Base-by-base conservation (phyloP, 768 basidiomycete genomes). In the Boletus barrowsii region DNA sequence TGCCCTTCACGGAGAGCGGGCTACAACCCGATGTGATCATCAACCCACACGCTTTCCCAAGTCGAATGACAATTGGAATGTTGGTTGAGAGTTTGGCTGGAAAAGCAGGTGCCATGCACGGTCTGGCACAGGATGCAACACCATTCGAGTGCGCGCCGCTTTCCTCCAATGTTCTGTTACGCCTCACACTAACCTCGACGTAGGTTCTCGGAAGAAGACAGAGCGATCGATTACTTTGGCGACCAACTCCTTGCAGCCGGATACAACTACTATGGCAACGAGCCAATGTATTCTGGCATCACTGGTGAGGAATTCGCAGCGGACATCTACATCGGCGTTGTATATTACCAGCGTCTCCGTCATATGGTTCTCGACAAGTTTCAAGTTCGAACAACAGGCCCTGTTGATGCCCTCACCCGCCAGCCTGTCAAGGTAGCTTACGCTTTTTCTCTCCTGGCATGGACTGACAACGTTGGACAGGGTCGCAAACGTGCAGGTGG, bases 351-450 rank as follows among this genome's bases (percentile, higher is more conserved):
- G 69, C 88, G 97, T 49, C 79, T 99, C 54, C 87, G 97, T 61
- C 97, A 99, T 80, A 98, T 99, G 97, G 97, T 99, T 54, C 80
- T 96, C 59, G 97, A 99, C 78, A 99, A 99, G 74, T 99, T 96
- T 80, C 97, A 99, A 76, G 97, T 99, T 24, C 87, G 97, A 61
- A 99, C 97, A 24, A 98, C 94, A 18, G 97, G 97, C 6, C 95
- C 96, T 14, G 92, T 98, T 33, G 97, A 99, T 73, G 88, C 90
- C 20, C 77, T 98, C 44, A 99, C 97, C 4, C 82, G 93, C 60
- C 97, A 98, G 69, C 97, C 97, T 48, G 93, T 99, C 62, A 98
- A 98, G 84, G 93, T 88, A 67, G n/a, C 53, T 47, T 33, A 13
- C 18, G 17, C 17, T 32, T 8, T 14, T 29, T 51, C 26, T 32